Evolutionary conservation across 2,329 filamentous ascomycete genomes (phyloP), one percentile per base, ranked within the genome.

Genomic region (Clonostachys chloroleuca): DNA sequence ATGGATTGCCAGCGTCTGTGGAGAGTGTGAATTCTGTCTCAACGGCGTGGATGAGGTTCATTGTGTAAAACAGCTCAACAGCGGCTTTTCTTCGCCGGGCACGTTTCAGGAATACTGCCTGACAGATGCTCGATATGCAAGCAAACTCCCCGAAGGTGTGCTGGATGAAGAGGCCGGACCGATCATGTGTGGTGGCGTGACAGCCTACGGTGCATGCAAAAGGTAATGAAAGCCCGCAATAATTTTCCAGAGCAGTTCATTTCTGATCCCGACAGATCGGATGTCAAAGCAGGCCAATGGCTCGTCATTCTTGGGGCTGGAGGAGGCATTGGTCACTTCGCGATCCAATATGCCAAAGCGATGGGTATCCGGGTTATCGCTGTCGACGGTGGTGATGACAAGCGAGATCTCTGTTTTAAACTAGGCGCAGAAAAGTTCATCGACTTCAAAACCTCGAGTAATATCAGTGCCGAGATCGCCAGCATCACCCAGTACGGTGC

Each of bases 271-370:
- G 6, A 17, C 9, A 39, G 36, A 17, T 39, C 36, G 36, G 9
- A 14, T 39, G 24, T 42, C 10, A 16, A 35, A 16, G 20, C 33
- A 1, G 46, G 46, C 9, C 40, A 47, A 30, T 44, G 42, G 40
- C 34, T 47, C n/a, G 46, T 33, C 20, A 47, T 47, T 14, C 34
- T 47, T 12, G 46, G 46, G 4, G 36, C 30, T 34, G 46, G 46
- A 43, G 46, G 46, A n/a, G 46, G 46, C 5, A 30, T 47, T n/a
- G 46, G 46, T 7, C 46, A 47, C 34, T 42, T 47, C 8, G 46
- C 40, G 40, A 44, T 47, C 8, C 40, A 43, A 12, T 47, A 43
- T 40, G 46, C 46, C 5, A 42, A 44, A 20, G 41, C 41, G n/a
- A 42, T 20, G 14, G 46, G 46, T 7, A 13, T 47, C 41, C 34